A percentile compares a stretch with the other conserved stretches of the same genome.
phyloP scores from a whole-genome alignment of 495 filamentous ascomycete species.

The Mytilinidion resinicola region DNA sequence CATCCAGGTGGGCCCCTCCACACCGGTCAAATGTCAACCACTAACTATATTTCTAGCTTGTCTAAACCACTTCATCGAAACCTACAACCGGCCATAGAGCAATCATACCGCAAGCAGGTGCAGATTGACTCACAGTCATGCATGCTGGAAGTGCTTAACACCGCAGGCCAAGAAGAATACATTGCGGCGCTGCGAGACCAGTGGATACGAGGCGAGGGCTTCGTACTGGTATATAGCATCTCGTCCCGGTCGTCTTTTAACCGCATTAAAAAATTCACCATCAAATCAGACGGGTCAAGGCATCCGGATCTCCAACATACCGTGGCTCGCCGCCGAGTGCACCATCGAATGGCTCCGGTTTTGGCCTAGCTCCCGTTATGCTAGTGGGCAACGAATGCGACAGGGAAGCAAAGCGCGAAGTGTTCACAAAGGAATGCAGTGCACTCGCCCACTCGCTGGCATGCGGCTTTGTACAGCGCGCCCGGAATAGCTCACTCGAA shows the following conservation, averaged over 20 bases:
- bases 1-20: constrained; percentile 69
- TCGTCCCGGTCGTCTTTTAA: constrained; percentile 91
- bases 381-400: constrained; percentile 98
- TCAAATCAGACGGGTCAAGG: constrained; percentile 96
- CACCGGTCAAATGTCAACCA: not conserved
- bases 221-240: constrained; percentile 96
- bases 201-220: constrained; percentile 97
- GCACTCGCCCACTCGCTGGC: constrained; percentile 84
- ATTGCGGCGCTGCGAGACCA: constrained; percentile 94
- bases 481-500: constrained; percentile 17
- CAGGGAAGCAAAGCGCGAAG: constrained; percentile 90
- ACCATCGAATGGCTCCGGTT: constrained; percentile 50
- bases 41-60: constrained; percentile 49
- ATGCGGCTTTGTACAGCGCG: constrained; percentile 82
- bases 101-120: constrained; percentile 97
- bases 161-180: constrained; percentile 98
- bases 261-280: constrained; percentile 87
- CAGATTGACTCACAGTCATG: constrained; percentile 94
- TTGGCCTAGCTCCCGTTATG: constrained; percentile 85
- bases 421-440: constrained; percentile 92
- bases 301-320: constrained; percentile 61
- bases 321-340: constrained; percentile 62
- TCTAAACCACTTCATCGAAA: constrained; percentile 74
- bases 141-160: constrained; percentile 98
- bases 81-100: constrained; percentile 97